phyloP scores from a whole-genome alignment of 331 rosid genomes.

The Dryas integrifolia region DNA sequence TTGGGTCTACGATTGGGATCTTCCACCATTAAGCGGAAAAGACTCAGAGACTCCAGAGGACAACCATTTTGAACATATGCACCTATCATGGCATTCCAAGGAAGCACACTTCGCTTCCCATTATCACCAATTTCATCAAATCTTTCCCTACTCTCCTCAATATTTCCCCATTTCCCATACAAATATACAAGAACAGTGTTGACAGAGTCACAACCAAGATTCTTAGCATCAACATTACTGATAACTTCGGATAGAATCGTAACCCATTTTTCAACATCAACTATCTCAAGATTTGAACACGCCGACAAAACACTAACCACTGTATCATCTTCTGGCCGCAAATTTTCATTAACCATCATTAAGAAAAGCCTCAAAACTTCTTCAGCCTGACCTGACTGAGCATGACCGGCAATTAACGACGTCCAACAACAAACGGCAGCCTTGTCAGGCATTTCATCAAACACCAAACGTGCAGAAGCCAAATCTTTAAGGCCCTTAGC shows the following conservation, averaged over 20 bases:
- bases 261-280: constrained; percentile 50
- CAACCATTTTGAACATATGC: constrained; percentile 55
- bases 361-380: constrained; percentile 45
- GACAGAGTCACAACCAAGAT: constrained; percentile 30
- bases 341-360: constrained; percentile 40
- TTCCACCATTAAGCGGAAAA: constrained; percentile 45
- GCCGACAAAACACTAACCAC: constrained; percentile 58
- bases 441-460: constrained; percentile 56
- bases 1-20: constrained; percentile 40
- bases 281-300: constrained; percentile 51
- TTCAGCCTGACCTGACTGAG: constrained; percentile 36
- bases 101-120: constrained; percentile 42
- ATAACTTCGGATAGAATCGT: constrained; percentile 19
- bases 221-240: constrained; percentile 9
- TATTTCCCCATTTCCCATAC: constrained; percentile 51
- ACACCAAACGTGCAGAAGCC: constrained; percentile 42
- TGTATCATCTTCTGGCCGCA: constrained; percentile 46
- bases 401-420: constrained; percentile 50
- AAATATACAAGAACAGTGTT: constrained; percentile 42
- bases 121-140: constrained; percentile 39
- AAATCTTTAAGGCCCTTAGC: constrained; percentile 38
- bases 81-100: constrained; percentile 60
- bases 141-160: constrained; percentile 42
- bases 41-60: constrained; percentile 45
- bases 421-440: constrained; percentile 46